Percentiles rank a stretch among this genome's conserved stretches.
Evolutionary conservation across 305 asterid species (phyloP).

Genomic region (Fraxinus albicans): DNA sequence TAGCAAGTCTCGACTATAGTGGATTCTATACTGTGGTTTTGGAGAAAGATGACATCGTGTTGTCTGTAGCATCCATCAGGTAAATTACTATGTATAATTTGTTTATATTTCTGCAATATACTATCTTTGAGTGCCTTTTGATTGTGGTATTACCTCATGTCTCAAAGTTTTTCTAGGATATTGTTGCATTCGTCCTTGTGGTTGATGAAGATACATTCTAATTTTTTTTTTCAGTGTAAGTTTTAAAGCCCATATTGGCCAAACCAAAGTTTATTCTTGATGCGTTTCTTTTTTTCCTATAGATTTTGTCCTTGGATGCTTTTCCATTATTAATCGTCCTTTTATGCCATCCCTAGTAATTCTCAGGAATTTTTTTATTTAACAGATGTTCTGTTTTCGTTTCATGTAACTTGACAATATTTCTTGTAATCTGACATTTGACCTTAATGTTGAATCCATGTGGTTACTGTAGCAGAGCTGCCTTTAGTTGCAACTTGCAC

Average conservation of each 20-base stretch:
- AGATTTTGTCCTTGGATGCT: background rate
- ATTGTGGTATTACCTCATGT: slow-evolving; percentile 3
- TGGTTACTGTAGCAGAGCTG: slow-evolving; percentile 84
- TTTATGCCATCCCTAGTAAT: background rate
- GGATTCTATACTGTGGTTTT: no score
- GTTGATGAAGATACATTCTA: background rate
- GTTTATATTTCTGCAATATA: background rate
- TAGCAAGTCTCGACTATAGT: no score
- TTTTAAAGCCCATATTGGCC: background rate
- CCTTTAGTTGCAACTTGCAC: slow-evolving; percentile 93
- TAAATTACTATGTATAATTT: no score
- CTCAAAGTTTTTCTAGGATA: background rate
- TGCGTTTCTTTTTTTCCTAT: background rate
- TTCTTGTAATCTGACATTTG: slow-evolving; percentile 24
- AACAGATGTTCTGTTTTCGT: background rate
- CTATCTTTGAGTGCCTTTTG: slow-evolving; percentile 1
- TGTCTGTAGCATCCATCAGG: no score
- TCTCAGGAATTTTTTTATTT: background rate
- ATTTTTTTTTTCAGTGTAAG: background rate
- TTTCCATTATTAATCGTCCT: background rate
- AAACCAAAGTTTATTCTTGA: background rate
- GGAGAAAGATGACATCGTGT: no score
- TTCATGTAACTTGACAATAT: background rate
- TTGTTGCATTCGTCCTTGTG: background rate
- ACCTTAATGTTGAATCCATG: slow-evolving; percentile 67